These are phyloP conservation scores for Puya raimondii DNA, from an alignment of 176 grass and related monocot genomes.

Conservation along the genomic window DNA sequence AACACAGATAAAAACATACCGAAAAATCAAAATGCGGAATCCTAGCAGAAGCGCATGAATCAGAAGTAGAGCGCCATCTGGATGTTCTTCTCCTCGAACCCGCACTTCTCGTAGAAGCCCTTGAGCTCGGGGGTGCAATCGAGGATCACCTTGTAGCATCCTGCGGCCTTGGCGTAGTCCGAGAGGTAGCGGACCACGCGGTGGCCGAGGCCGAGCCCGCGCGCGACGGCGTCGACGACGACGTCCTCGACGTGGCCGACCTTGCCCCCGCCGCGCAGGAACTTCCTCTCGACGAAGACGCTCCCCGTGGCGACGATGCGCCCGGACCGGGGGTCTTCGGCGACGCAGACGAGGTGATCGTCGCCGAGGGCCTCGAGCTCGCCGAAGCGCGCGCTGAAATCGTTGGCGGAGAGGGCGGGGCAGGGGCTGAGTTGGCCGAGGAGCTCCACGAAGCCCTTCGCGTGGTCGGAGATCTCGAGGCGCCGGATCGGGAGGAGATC, in stretches of 20 bases:
- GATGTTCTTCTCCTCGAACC: constrained; percentile 72
- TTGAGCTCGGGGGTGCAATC: constrained; percentile 66
- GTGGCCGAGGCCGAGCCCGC: constrained; percentile 45
- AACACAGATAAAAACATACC: neutral
- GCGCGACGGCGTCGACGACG: constrained; percentile 51
- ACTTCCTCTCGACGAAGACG: constrained; percentile 87
- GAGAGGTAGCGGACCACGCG: constrained; percentile 49
- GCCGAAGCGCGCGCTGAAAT: constrained; percentile 56
- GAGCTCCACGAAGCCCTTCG: constrained; percentile 7
- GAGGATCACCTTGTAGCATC: constrained; percentile 92
- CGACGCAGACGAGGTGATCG: constrained; percentile 71
- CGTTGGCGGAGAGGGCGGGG: constrained; percentile 41
- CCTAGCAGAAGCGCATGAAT: neutral
- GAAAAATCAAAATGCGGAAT: neutral
- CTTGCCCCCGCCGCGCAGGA: constrained; percentile 55
- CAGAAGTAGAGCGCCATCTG: constrained; percentile 67
- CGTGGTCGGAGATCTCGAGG: neutral
- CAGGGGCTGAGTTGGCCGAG: constrained; percentile 11
- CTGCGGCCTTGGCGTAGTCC: constrained; percentile 44
- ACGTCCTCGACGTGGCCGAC: constrained; percentile 87
- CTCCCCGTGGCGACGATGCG: constrained; percentile 64
- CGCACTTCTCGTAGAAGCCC: constrained; percentile 71
- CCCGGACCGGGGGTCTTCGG: constrained; percentile 35
- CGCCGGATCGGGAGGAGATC: neutral
- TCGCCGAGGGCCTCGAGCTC: constrained; percentile 67